Evolutionary conservation across 2,329 filamentous ascomycete genomes (phyloP).

Genomic region (Esteya vermicola): DNA sequence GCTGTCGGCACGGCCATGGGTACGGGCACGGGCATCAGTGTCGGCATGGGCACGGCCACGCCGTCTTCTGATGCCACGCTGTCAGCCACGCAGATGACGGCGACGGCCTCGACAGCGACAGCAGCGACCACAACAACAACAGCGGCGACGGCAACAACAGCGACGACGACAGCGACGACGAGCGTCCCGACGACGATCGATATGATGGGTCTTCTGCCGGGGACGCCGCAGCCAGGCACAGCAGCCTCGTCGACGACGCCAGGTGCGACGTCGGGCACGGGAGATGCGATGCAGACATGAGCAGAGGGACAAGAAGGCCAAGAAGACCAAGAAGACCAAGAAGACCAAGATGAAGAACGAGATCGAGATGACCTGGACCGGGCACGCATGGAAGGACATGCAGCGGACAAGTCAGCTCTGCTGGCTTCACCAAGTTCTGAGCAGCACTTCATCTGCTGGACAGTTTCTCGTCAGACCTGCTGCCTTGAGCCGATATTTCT

Average conservation of each 20-base stretch:
- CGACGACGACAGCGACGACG: background rate
- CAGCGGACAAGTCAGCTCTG: too few relatives aligned
- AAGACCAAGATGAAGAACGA: too few relatives aligned
- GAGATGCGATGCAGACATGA: constrained; percentile 6
- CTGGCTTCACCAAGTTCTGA: too few relatives aligned
- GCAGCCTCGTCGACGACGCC: background rate
- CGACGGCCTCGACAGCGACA: constrained; percentile 1
- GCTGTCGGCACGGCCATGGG: too few relatives aligned
- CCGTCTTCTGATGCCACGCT: too few relatives aligned
- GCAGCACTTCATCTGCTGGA: too few relatives aligned
- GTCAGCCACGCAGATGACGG: too few relatives aligned
- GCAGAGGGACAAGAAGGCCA: background rate
- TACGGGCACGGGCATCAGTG: too few relatives aligned
- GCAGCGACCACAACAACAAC: constrained; percentile 1
- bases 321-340: too few relatives aligned
- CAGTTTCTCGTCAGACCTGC: too few relatives aligned
- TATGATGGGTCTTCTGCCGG: constrained; percentile 9
- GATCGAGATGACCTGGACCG: background rate
- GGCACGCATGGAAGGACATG: background rate
- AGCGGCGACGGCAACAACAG: constrained; percentile 1
- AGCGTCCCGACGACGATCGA: too few relatives aligned
- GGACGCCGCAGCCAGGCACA: constrained; percentile 5
- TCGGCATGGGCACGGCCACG: constrained; percentile 31
- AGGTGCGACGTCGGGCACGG: background rate
- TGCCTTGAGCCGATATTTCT: too few relatives aligned